Conservation (phyloP, 306 rosid species). For the Inga leiocalycina region DNA sequence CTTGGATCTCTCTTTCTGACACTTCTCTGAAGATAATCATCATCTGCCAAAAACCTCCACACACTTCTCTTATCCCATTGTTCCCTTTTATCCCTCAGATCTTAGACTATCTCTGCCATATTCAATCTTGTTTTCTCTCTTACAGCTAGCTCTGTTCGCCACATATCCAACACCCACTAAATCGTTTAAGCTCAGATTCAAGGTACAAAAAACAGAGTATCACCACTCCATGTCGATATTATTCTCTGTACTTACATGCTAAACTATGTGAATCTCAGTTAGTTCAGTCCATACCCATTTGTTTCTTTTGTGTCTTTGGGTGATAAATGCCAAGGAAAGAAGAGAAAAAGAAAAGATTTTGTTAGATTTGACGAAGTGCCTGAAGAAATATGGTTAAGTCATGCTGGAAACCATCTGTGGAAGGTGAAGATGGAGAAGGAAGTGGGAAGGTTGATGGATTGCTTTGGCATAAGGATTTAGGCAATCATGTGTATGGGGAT, state of each 20-base stretch:
- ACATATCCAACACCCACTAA: slow-evolving; percentile 34
- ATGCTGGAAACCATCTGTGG: slow-evolving; percentile 72
- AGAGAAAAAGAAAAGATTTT: not conserved
- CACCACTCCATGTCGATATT: slow-evolving; percentile 50
- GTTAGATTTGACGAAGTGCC: slow-evolving; percentile 10
- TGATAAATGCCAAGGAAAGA: slow-evolving; percentile 26
- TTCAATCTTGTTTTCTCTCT: slow-evolving; percentile 52
- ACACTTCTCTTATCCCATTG: slow-evolving; percentile 60
- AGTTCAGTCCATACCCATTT: slow-evolving; percentile 69
- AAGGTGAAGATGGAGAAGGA: slow-evolving; percentile 62
- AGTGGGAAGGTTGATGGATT: slow-evolving; percentile 73
- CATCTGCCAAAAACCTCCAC: slow-evolving; percentile 56
- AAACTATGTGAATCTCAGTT: slow-evolving; percentile 43
- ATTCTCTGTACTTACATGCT: slow-evolving; percentile 70
- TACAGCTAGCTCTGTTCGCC: slow-evolving; percentile 75
- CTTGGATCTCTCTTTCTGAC: slow-evolving; percentile 68
- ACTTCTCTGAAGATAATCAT: slow-evolving; percentile 39
- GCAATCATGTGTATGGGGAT: slow-evolving; percentile 74
- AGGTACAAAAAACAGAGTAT: slow-evolving; percentile 63
- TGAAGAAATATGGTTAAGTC: slow-evolving; percentile 63
- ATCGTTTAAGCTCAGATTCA: slow-evolving; percentile 59
- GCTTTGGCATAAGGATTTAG: slow-evolving; percentile 89
- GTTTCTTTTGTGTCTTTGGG: slow-evolving; percentile 51
- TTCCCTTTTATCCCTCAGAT: slow-evolving; percentile 55
- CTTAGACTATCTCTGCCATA: slow-evolving; percentile 70